A percentile compares a stretch with the other conserved stretches of the same genome.
phyloP scores from a whole-genome alignment of 2,329 filamentous ascomycete species.

The Madurella fahalii region DNA sequence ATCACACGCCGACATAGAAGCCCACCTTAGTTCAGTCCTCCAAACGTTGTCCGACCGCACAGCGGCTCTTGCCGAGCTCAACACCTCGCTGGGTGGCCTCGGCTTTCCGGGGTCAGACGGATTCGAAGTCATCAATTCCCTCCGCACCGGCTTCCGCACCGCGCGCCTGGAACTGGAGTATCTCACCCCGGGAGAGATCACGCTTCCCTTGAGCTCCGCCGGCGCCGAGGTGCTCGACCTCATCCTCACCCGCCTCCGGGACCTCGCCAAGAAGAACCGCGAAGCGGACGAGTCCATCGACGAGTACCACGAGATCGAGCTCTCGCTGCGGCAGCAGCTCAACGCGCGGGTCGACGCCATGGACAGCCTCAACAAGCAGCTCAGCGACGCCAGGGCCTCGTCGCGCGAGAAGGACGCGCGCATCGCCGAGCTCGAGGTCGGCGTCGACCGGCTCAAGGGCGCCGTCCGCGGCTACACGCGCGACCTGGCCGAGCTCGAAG shows the following conservation, averaged over 20 bases:
- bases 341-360: slow-evolving; percentile 49
- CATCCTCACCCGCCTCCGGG: slow-evolving; percentile 47
- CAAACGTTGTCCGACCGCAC: slow-evolving; percentile 47
- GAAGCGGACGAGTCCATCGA: slow-evolving; percentile 54
- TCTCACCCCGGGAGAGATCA: slow-evolving; percentile 55
- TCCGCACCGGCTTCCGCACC: slow-evolving; percentile 49
- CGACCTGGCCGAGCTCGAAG: slow-evolving; percentile 52
- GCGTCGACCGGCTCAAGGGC: slow-evolving; percentile 47
- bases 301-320: slow-evolving; percentile 56
- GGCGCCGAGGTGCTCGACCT: slow-evolving; percentile 55
- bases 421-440: slow-evolving; percentile 46
- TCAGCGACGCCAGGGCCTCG: slow-evolving; percentile 31
- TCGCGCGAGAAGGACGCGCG: slow-evolving; percentile 33
- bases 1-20: slow-evolving; percentile 36
- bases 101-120: slow-evolving; percentile 49
- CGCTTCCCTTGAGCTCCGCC: slow-evolving; percentile 47
- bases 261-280: slow-evolving; percentile 42
- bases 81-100: slow-evolving; percentile 42
- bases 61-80: slow-evolving; percentile 43
- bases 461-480: slow-evolving; percentile 50
- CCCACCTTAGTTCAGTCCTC: slow-evolving; percentile 41
- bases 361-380: slow-evolving; percentile 43
- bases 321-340: slow-evolving; percentile 54
- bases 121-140: slow-evolving; percentile 44
- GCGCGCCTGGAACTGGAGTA: slow-evolving; percentile 61